phyloP scores from a whole-genome alignment of 1,284 basidiomycete species.

The Melanopsichium pennsylvanicum region DNA sequence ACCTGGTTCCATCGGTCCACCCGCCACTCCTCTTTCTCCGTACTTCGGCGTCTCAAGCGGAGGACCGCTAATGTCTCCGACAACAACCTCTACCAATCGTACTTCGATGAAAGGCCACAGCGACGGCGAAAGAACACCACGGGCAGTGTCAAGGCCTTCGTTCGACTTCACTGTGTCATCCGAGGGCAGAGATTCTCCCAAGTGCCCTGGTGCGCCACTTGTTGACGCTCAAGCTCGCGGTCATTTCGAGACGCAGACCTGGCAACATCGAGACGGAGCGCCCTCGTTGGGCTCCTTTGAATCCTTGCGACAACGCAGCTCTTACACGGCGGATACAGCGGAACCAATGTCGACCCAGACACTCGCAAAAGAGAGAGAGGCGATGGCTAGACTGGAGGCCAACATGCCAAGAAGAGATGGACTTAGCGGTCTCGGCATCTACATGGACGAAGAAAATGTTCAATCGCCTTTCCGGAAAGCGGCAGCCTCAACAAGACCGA shows the following conservation, averaged over 20 bases:
- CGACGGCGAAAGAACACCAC: constrained; percentile 27
- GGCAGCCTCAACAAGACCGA: background rate
- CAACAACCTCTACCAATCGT: background rate
- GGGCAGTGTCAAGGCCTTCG: constrained; percentile 7
- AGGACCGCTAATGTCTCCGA: constrained; percentile 11
- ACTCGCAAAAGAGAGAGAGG: constrained; percentile 8
- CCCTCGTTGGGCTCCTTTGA: constrained; percentile 18
- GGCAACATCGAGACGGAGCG: constrained; percentile 4
- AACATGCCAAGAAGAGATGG: constrained; percentile 18
- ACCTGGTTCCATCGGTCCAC: constrained; percentile 20
- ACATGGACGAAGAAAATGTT: constrained; percentile 22
- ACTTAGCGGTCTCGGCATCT: constrained; percentile 31
- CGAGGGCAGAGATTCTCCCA: background rate
- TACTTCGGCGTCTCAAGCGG: constrained; percentile 8
- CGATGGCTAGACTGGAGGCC: constrained; percentile 11
- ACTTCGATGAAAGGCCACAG: background rate
- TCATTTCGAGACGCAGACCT: constrained; percentile 17
- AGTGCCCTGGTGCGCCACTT: constrained; percentile 34
- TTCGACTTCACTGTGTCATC: constrained; percentile 10
- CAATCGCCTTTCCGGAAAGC: constrained; percentile 24
- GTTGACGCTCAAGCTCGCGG: constrained; percentile 19
- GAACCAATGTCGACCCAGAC: background rate
- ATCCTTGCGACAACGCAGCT: background rate
- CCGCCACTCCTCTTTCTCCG: constrained; percentile 29
- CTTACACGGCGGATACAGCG: background rate